These are phyloP conservation scores for Aeschynomene evenia DNA, from an alignment of 306 rosid species.

Conservation along the genomic window DNA sequence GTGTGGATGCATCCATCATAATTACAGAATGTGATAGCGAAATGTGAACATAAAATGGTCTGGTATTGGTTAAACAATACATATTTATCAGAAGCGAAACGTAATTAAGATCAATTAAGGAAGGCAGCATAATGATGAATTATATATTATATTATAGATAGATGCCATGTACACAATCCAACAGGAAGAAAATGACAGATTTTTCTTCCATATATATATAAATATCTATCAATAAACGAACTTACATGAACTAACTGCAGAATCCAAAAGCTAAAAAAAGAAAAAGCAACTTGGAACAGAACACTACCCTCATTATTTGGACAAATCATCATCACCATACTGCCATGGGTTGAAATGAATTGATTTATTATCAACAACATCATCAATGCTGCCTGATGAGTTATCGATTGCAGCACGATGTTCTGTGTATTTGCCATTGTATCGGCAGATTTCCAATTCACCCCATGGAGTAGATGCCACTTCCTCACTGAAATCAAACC, in stretches of 20 bases:
- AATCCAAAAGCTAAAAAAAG: slow-evolving; percentile 25
- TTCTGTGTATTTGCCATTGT: slow-evolving; percentile 63
- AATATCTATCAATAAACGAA: slow-evolving; percentile 17
- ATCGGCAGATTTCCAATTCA: slow-evolving; percentile 79
- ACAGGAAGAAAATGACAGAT: slow-evolving; percentile 22
- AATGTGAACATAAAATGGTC: background rate
- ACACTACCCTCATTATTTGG: slow-evolving; percentile 45
- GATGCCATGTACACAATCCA: slow-evolving; percentile 36
- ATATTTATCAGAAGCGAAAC: background rate
- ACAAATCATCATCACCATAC: slow-evolving; percentile 52
- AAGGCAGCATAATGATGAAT: slow-evolving; percentile 5
- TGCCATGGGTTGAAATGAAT: slow-evolving; percentile 87
- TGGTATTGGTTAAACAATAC: background rate
- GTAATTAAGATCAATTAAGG: slow-evolving; percentile 25
- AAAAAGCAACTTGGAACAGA: slow-evolving; percentile 14
- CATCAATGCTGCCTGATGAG: slow-evolving; percentile 46
- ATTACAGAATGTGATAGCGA: background rate
- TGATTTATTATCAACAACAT: slow-evolving; percentile 44
- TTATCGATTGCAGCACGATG: slow-evolving; percentile 56
- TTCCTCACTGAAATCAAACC: slow-evolving; percentile 72
- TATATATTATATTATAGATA: no score
- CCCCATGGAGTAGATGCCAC: slow-evolving; percentile 78
- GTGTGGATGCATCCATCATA: background rate
- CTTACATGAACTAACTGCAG: slow-evolving; percentile 30
- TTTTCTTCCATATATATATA: slow-evolving; percentile 25